A percentile compares a stretch with the other conserved stretches of the same genome.
Evolutionary conservation across 2,329 filamentous ascomycete species (phyloP).

Genomic region (Pseudogymnoascus sp.): DNA sequence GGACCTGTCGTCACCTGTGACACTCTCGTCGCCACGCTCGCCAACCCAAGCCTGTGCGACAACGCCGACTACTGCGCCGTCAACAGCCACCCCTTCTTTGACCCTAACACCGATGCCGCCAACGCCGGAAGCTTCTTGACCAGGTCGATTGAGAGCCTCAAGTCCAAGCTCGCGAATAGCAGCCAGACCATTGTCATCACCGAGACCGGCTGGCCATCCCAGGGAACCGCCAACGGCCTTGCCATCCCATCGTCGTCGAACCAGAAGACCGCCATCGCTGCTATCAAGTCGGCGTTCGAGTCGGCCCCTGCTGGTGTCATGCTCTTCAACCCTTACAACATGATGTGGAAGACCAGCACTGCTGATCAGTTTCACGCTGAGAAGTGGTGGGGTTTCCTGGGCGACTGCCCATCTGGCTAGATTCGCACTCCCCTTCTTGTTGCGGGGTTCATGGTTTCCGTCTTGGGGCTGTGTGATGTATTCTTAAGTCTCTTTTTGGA

Average conservation of each 20-base stretch:
- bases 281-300: slow-evolving; percentile 52
- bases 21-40: slow-evolving; percentile 60
- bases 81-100: slow-evolving; percentile 82
- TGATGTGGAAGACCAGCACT: slow-evolving; percentile 64
- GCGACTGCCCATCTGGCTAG: slow-evolving; percentile 22
- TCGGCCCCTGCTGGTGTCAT: slow-evolving; percentile 45
- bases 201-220: slow-evolving; percentile 76
- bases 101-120: slow-evolving; percentile 48
- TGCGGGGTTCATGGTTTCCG: neutral
- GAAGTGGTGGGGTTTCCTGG: slow-evolving; percentile 64
- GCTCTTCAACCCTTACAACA: slow-evolving; percentile 73
- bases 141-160: slow-evolving; percentile 41
- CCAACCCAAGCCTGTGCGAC: slow-evolving; percentile 60
- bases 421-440: neutral
- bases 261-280: slow-evolving; percentile 56
- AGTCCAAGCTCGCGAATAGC: slow-evolving; percentile 32
- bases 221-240: slow-evolving; percentile 53
- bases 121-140: slow-evolving; percentile 60
- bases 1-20: slow-evolving; percentile 75
- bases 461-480: neutral
- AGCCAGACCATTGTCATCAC: slow-evolving; percentile 62
- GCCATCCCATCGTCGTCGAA: slow-evolving; percentile 62
- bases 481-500: neutral
- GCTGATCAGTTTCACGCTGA: slow-evolving; percentile 60
- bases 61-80: slow-evolving; percentile 69